These are phyloP conservation scores for Cenchrus purpureus DNA, from an alignment of 176 grass and related monocot genomes.

Conservation along the genomic window DNA sequence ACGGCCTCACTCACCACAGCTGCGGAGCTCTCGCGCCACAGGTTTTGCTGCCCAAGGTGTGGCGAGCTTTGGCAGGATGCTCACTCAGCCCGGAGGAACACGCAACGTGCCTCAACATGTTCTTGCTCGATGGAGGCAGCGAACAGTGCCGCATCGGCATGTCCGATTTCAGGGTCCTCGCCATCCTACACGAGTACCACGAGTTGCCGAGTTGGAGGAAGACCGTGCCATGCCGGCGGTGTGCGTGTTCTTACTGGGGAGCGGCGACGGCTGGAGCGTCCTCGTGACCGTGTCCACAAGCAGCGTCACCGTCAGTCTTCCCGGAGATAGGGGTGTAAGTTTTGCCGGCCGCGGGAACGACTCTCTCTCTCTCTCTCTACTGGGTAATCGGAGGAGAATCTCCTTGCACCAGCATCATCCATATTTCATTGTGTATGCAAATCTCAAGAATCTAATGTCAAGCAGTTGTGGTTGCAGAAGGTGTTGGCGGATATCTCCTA, in stretches of 20 bases:
- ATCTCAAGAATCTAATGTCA: too few relatives aligned
- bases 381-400: not conserved
- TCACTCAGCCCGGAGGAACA: too few relatives aligned
- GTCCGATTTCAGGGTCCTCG: not conserved
- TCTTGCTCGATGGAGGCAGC: not conserved
- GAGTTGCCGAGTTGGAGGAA: not conserved
- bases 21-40: too few relatives aligned
- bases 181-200: not conserved
- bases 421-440: too few relatives aligned
- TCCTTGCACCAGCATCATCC: too few relatives aligned
- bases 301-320: not conserved
- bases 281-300: too few relatives aligned
- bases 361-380: not conserved
- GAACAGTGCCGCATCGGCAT: not conserved
- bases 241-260: not conserved
- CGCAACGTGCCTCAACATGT: not conserved
- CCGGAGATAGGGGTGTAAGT: accelerated
- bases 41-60: too few relatives aligned
- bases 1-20: too few relatives aligned
- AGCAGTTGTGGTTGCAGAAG: too few relatives aligned
- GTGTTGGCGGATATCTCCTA: too few relatives aligned
- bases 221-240: not conserved
- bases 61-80: too few relatives aligned
- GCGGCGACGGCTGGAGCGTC: slow-evolving; percentile 10
- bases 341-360: slow-evolving; percentile 1